A percentile compares a stretch with the other conserved stretches of the same genome.
phyloP scores from a whole-genome alignment of 2,329 filamentous ascomycete species.

The Parastagonospora nodorum region DNA sequence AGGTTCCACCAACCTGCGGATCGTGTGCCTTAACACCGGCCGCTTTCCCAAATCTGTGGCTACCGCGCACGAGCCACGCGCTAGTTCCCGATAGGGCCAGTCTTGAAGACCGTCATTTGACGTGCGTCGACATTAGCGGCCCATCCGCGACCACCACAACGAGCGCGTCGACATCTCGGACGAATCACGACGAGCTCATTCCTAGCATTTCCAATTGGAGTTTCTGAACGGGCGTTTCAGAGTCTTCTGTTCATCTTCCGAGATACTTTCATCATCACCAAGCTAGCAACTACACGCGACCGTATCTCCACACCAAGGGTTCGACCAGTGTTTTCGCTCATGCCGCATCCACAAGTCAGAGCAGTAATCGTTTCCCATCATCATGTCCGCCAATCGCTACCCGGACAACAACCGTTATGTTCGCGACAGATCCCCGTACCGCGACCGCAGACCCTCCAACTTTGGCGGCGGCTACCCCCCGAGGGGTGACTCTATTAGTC shows the following conservation, averaged over 20 bases:
- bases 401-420: slow-evolving; percentile 45
- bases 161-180: neutral
- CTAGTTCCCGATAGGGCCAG: slow-evolving; percentile 19
- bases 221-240: too few species aligned
- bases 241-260: too few species aligned
- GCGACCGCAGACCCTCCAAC: slow-evolving; percentile 69
- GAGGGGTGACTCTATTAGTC: slow-evolving; percentile 39
- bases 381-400: slow-evolving; percentile 44
- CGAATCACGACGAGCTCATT: neutral
- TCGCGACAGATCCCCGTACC: slow-evolving; percentile 59
- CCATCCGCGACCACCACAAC: neutral
- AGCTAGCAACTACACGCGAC: too few species aligned
- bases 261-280: neutral
- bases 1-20: slow-evolving; percentile 25
- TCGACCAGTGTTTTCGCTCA: slow-evolving; percentile 12
- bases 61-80: slow-evolving; percentile 1
- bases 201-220: neutral
- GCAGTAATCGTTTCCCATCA: slow-evolving; percentile 8
- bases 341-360: slow-evolving; percentile 15
- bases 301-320: neutral
- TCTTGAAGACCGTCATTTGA: slow-evolving; percentile 11
- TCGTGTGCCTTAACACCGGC: slow-evolving; percentile 19
- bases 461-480: slow-evolving; percentile 63
- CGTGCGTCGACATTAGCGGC: neutral
- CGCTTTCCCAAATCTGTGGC: slow-evolving; percentile 22